These are phyloP conservation scores for Phytophthora pinifolia DNA, from an alignment of 352 stramenopile species.

Conservation along the genomic window DNA sequence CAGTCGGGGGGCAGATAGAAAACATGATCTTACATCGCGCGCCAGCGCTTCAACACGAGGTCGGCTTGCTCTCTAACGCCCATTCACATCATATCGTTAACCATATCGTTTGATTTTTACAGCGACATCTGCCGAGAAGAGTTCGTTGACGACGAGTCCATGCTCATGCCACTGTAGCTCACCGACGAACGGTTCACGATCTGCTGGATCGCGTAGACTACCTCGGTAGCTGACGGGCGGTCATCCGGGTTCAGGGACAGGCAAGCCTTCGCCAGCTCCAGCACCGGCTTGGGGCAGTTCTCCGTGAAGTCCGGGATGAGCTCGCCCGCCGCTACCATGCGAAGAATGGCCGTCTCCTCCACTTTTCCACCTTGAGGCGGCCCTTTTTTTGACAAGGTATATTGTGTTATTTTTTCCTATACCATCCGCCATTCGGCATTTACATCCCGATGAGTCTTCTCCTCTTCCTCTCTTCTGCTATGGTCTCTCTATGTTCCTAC, in stretches of 20 bases:
- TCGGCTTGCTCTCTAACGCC: constrained; percentile 15
- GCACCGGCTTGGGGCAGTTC: constrained; percentile 41
- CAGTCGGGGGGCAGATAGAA: constrained; percentile 12
- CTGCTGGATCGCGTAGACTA: constrained; percentile 64
- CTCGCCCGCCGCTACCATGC: constrained; percentile 60
- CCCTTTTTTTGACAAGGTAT: no score
- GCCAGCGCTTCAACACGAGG: constrained; percentile 12
- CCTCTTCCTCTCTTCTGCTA: no score
- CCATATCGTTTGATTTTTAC: constrained; percentile 9
- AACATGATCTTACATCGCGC: constrained; percentile 11
- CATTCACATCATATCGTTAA: constrained; percentile 28
- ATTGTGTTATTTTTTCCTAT: no score
- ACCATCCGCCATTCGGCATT: no score
- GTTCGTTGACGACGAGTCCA: constrained; percentile 27
- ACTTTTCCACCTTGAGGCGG: constrained; percentile 41
- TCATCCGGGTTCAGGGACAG: constrained; percentile 55
- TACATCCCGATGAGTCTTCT: no score
- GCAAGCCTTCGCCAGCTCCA: constrained; percentile 53
- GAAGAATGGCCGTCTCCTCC: constrained; percentile 58
- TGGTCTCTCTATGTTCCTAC: no score
- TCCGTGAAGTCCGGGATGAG: constrained; percentile 58
- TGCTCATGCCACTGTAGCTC: constrained; percentile 13
- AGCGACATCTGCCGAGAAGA: constrained; percentile 23
- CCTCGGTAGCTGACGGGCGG: constrained; percentile 55
- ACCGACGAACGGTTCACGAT: constrained; percentile 29